Evolutionary conservation across 768 basidiomycete species (phyloP), one percentile per base, ranked within the genome.

Genomic region (Naganishia kalamii): DNA sequence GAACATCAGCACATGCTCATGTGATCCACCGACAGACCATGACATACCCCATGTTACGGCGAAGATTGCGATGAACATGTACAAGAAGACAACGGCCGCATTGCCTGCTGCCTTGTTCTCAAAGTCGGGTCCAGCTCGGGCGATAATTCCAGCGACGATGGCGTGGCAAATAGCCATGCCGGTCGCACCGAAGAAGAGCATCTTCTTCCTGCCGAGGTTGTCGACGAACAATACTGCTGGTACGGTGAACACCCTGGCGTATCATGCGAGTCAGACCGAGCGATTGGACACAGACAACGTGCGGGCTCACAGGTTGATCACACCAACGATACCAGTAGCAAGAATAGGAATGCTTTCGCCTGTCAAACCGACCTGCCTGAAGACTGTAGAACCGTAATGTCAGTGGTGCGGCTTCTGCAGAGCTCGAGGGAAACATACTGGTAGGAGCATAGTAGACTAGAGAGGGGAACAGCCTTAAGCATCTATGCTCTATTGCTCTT

Each of bases 181-280:
- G 25, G 30, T 60, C 43, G 72, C 69, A n/a, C 52, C 50, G n/a
- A 85, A 65, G 49, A 66, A 69, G 7, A 60, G 43, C 46, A 88
- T 85, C 7, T 88, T 88, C 76, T 85, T 87, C 37, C 88, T 84
- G 23, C 88, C 89, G 27, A 85, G 71, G 68, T 87, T 84, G 77
- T 90, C 88, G 33, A 90, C 83, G 81, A 85, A 89, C n/a, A 90
- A 80, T 21, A 89, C 88, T 2, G 88, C 87, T 3, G 88, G 88
- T 65, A 90, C 87, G 0, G 88, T 64, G 35, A n/a, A n/a, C n/a
- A n/a, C n/a, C n/a, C n/a, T n/a, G n/a, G n/a, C n/a, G n/a, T n/a
- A n/a, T n/a, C n/a, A n/a, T n/a, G n/a, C n/a, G n/a, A n/a, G n/a
- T n/a, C n/a, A n/a, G n/a, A n/a, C n/a, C n/a, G 41, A 12, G 41